These are phyloP conservation scores for Lagenidium sp. DNA, from an alignment of 352 stramenopile genomes.

Conservation along the genomic window DNA sequence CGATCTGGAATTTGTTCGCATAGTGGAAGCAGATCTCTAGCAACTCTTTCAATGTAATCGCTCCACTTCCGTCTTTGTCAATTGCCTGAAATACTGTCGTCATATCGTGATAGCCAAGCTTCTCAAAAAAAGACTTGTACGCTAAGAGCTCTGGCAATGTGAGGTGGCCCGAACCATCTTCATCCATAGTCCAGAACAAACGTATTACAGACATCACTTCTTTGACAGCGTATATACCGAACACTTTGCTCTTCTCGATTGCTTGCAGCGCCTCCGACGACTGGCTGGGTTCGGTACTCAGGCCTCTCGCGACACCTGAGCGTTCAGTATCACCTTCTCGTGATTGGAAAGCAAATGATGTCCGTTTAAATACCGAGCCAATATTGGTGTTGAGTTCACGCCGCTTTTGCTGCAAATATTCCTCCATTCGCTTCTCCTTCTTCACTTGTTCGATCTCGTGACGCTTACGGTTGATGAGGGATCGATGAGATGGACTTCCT, in stretches of 20 bases:
- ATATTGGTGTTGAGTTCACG: conserved; percentile 60
- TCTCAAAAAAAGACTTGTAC: conserved; percentile 55
- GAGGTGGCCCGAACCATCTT: conserved; percentile 52
- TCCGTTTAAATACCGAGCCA: conserved; percentile 60
- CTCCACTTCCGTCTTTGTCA: conserved; percentile 48
- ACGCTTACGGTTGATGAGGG: conserved; percentile 21
- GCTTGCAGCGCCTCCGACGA: too few relatives aligned
- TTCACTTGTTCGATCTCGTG: conserved; percentile 26
- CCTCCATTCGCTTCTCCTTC: conserved; percentile 50
- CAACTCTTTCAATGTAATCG: conserved; percentile 48
- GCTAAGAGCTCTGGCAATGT: conserved; percentile 38
- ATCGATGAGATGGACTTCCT: conserved; percentile 3
- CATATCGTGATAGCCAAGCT: conserved; percentile 56
- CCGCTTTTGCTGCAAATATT: conserved; percentile 65
- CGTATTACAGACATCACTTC: conserved; percentile 73
- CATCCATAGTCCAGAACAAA: conserved; percentile 64
- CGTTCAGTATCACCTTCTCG: neutral
- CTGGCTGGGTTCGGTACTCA: too few relatives aligned
- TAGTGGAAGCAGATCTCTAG: conserved; percentile 63
- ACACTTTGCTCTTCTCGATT: conserved; percentile 27
- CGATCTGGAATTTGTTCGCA: conserved; percentile 39
- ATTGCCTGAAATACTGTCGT: conserved; percentile 58
- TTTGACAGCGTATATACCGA: conserved; percentile 57
- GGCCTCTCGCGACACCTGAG: conserved; percentile 1
- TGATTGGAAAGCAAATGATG: conserved; percentile 33